Evolutionary conservation across 2,329 filamentous ascomycete genomes (phyloP).

Genomic region (Zymoseptoria crescenta): DNA sequence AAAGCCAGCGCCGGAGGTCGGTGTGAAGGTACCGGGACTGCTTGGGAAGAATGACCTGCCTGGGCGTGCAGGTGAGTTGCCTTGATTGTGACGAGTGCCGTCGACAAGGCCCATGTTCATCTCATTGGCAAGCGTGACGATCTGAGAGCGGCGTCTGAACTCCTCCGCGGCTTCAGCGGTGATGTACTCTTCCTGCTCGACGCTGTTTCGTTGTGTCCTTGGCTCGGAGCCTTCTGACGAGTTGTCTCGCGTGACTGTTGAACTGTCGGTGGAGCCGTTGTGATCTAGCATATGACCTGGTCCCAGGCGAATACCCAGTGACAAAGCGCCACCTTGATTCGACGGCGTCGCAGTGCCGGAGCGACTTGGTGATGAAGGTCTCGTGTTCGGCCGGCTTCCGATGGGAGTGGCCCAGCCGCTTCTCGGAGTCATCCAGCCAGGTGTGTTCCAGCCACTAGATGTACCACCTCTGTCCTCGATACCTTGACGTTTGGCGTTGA

Average conservation of each 20-base stretch:
- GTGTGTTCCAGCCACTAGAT: constrained; percentile 30
- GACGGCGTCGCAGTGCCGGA: constrained; percentile 21
- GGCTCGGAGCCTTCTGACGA: constrained; percentile 19
- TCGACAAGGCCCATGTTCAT: constrained; percentile 27
- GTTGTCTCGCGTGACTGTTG: constrained; percentile 18
- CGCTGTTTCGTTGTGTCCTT: constrained; percentile 16
- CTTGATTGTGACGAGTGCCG: constrained; percentile 17
- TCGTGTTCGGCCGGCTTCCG: constrained; percentile 23
- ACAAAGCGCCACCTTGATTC: constrained; percentile 14
- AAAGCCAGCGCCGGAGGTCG: constrained; percentile 16
- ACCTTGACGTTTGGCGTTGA: constrained; percentile 26
- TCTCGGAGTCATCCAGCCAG: constrained; percentile 33
- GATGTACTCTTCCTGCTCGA: constrained; percentile 29
- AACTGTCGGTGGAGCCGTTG: constrained; percentile 9
- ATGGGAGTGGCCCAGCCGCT: constrained; percentile 35
- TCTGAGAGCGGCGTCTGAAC: constrained; percentile 24
- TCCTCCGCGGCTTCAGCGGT: constrained; percentile 25
- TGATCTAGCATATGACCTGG: constrained; percentile 19
- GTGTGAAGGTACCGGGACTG: constrained; percentile 16
- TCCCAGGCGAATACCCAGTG: constrained; percentile 25
- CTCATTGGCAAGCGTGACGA: constrained; percentile 18
- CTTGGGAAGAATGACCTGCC: constrained; percentile 19
- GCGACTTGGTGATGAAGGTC: constrained; percentile 26
- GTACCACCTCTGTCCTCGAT: constrained; percentile 23
- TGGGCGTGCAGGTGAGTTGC: constrained; percentile 6